These are phyloP conservation scores for Pelargonium cotyledonis DNA, from an alignment of 441 rosid species.

Conservation along the genomic window DNA sequence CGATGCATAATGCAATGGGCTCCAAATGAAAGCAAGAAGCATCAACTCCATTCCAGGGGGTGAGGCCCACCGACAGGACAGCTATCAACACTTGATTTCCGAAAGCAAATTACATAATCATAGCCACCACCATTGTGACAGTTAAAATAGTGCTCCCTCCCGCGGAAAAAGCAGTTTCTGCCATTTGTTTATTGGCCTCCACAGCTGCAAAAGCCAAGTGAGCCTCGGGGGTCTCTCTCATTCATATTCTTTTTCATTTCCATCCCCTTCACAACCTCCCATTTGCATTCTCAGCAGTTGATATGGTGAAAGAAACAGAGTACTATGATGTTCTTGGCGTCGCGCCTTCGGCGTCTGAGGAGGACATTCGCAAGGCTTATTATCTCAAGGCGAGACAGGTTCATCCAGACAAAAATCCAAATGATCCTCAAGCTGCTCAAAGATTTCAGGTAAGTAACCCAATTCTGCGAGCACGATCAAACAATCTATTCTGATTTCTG, in stretches of 20 bases:
- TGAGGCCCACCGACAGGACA: too few relatives aligned
- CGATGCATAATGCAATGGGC: too few relatives aligned
- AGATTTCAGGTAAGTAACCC: constrained; percentile 58
- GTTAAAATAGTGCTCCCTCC: too few relatives aligned
- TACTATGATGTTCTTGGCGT: constrained; percentile 86
- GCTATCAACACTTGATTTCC: too few relatives aligned
- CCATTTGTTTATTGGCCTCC: too few relatives aligned
- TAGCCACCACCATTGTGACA: too few relatives aligned
- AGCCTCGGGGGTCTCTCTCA: too few relatives aligned
- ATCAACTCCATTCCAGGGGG: too few relatives aligned
- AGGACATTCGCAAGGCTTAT: constrained; percentile 83
- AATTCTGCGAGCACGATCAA: neutral
- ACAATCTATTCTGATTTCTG: neutral
- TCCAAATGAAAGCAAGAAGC: too few relatives aligned
- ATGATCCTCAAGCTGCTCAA: constrained; percentile 81
- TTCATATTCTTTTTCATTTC: neutral
- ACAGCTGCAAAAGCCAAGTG: too few relatives aligned
- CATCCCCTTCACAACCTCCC: neutral
- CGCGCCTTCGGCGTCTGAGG: constrained; percentile 69
- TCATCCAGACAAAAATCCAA: constrained; percentile 92
- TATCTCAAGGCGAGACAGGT: constrained; percentile 95
- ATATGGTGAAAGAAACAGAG: constrained; percentile 76
- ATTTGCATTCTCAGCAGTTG: constrained; percentile 11
- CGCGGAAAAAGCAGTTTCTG: too few relatives aligned
- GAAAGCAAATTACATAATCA: too few relatives aligned